Base-by-base conservation (phyloP, 305 asterid species). In the Fraxinus platypoda region DNA sequence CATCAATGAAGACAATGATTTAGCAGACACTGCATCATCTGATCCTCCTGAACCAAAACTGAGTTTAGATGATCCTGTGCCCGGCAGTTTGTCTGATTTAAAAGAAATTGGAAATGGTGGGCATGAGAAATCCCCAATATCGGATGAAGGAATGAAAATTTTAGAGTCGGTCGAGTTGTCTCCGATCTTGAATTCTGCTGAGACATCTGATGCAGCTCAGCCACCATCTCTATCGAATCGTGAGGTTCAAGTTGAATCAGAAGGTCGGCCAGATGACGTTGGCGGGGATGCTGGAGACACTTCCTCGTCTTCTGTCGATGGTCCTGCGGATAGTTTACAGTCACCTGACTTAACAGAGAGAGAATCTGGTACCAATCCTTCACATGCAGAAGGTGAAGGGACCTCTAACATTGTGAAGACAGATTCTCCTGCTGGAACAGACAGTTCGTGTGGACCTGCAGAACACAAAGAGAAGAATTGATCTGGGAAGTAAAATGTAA, bases 61-160 rank as follows among this genome's bases (percentile, higher is more conserved):
- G 52, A 46, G 78, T 76, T 33, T 71, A 41, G 87, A 83, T 35
- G 94, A 85, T 77, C 41, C 82, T 66, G 52, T 74, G 34, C 81
- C 83, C 2, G 78, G 80, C 78, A 59, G 82, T 82, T 82, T 77
- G 78, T 78, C 86, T 0, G 91, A 88, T 72, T 43, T 72, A 31
- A 57, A 57, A 57, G 26, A 57, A 57, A 57, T 57, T 57, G 84
- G 81, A 78, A 76, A 81, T 12, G 77, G 80, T 78, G 91, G 83
- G 49, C 33, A 86, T 62, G 90, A 86, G 62, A 94, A 93, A 75
- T 88, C 91, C 72, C 81, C 91, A 17, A 97, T 92, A 80, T 87
- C 89, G 93, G 93, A 88, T 7, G 91, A 92, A 85, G 90, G 94
- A 89, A 89, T 93, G 82, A 97, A 89, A 59, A 89, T 77, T 86